phyloP scores from a whole-genome alignment of 257 asterid genomes.

The Mitragyna speciosa region DNA sequence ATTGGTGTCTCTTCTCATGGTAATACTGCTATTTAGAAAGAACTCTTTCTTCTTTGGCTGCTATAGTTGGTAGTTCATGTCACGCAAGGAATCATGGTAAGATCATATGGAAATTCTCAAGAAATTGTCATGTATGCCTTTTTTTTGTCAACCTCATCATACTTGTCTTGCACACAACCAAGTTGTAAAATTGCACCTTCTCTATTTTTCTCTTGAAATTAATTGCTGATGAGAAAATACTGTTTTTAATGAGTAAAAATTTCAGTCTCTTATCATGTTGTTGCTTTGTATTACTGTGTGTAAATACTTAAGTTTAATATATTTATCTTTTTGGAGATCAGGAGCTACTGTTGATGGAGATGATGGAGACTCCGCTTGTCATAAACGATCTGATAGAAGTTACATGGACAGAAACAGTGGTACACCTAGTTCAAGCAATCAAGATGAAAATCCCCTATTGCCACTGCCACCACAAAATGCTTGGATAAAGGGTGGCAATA shows the following conservation, averaged over 20 bases:
- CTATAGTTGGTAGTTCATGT: background rate
- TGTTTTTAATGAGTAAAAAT: background rate
- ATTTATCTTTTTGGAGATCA: background rate
- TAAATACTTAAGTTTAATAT: background rate
- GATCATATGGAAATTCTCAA: background rate
- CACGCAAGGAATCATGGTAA: background rate
- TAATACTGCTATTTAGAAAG: background rate
- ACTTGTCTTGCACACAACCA: background rate
- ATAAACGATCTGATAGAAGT: slow-evolving; percentile 44
- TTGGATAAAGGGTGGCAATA: slow-evolving; percentile 55
- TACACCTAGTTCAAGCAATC: slow-evolving; percentile 52
- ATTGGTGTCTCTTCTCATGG: background rate
- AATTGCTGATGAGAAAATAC: background rate
- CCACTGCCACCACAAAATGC: slow-evolving; percentile 51
- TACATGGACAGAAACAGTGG: slow-evolving; percentile 40
- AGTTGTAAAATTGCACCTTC: background rate
- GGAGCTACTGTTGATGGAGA: slow-evolving; percentile 51
- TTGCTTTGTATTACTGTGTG: background rate
- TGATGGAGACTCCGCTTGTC: slow-evolving; percentile 35
- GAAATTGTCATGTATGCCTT: background rate
- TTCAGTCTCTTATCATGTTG: background rate
- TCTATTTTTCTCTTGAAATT: too few relatives aligned
- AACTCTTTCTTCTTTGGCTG: background rate
- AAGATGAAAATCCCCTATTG: slow-evolving; percentile 36
- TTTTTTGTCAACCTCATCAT: background rate